Evolutionary conservation across 805 yeast species (phyloP).

Genomic region (Lipomyces lipofer): DNA sequence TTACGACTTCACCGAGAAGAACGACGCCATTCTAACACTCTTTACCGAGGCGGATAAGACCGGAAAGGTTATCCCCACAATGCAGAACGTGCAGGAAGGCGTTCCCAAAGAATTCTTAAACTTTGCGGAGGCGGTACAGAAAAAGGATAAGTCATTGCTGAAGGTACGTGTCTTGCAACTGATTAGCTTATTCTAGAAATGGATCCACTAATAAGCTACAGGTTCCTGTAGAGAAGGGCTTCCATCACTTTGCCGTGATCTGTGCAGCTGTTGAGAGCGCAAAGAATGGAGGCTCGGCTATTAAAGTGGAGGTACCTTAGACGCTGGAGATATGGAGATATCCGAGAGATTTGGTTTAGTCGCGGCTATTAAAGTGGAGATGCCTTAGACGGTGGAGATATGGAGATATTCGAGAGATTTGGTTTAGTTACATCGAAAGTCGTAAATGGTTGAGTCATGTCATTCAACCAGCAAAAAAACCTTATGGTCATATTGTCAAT

Average conservation of each 20-base stretch:
- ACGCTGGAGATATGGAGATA: no score
- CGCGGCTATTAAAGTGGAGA: no score
- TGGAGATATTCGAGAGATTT: no score
- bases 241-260: constrained; percentile 89
- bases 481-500: no score
- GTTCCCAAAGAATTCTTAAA: constrained; percentile 55
- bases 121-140: constrained; percentile 59
- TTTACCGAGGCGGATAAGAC: constrained; percentile 27
- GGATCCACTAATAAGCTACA: not conserved
- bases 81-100: constrained; percentile 54
- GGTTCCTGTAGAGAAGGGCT: constrained; percentile 68
- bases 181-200: no score
- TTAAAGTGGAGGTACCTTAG: constrained; percentile 35
- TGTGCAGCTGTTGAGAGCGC: constrained; percentile 82
- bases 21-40: constrained; percentile 42
- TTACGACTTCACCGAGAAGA: constrained; percentile 62
- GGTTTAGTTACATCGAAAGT: no score
- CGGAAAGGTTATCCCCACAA: constrained; percentile 26
- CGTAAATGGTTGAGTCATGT: no score
- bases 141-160: constrained; percentile 60
- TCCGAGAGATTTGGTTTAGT: no score
- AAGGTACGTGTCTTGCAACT: constrained; percentile 39
- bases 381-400: not conserved
- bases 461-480: no score
- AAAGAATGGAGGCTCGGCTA: constrained; percentile 40